These are phyloP conservation scores for Xylariaceae sp. DNA, from an alignment of 2,329 filamentous ascomycete species.

Conservation along the genomic window DNA sequence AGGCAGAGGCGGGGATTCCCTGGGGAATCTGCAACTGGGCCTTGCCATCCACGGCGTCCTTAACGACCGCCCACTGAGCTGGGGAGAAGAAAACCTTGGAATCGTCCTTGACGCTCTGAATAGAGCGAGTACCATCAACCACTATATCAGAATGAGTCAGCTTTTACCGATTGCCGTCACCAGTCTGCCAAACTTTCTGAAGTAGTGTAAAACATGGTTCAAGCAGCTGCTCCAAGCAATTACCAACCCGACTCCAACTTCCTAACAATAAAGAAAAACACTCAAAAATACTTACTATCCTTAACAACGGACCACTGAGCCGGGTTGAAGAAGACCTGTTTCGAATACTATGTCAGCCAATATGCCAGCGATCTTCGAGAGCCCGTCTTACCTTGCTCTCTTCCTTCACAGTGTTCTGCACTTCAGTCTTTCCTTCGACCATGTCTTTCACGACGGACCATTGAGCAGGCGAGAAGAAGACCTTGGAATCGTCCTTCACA, in stretches of 20 bases:
- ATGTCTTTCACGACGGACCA: conserved; percentile 4
- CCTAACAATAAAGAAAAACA: no score
- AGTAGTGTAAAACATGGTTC: no score
- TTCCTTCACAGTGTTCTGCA: background rate
- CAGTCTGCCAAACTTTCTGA: no score
- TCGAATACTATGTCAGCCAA: background rate
- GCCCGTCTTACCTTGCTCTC: background rate
- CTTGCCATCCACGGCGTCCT: conserved; percentile 1
- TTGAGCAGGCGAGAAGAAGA: conserved; percentile 3
- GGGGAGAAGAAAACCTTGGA: conserved; percentile 2
- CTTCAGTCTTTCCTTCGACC: background rate
- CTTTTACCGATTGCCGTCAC: no score
- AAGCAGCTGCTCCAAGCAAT: no score
- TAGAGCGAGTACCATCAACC: conserved; percentile 1
- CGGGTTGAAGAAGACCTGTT: conserved; percentile 1
- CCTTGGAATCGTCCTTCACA: conserved; percentile 1
- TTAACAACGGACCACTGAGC: conserved; percentile 3
- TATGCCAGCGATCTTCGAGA: background rate
- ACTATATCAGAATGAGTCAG: background rate
- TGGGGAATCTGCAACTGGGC: background rate
- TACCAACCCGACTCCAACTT: no score
- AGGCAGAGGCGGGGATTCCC: background rate
- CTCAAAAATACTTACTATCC: background rate
- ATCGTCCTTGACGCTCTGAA: conserved; percentile 4
- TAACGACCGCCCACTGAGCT: conserved; percentile 2